These are phyloP conservation scores for Chrysoporthe deuterocubensis DNA, from an alignment of 2,329 filamentous ascomycete species.

Conservation along the genomic window DNA sequence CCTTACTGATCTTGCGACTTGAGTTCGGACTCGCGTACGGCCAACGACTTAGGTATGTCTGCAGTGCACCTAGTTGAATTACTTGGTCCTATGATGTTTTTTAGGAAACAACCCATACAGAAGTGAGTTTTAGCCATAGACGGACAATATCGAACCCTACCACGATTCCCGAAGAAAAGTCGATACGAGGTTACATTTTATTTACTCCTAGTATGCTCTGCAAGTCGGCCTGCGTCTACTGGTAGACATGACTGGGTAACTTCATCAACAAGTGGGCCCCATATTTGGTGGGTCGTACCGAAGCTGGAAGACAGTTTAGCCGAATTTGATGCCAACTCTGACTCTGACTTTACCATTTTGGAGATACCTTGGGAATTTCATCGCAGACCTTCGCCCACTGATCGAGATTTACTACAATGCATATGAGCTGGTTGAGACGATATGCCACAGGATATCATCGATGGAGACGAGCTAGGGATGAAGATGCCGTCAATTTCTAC, in stretches of 20 bases:
- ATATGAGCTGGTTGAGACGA: slow-evolving; percentile 17
- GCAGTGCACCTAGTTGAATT: no score
- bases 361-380: no score
- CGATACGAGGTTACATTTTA: background rate
- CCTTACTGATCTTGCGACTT: no score
- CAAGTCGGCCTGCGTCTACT: no score
- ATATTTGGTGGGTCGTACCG: background rate
- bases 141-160: no score
- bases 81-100: no score
- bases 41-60: no score
- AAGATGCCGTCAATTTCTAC: slow-evolving; percentile 12
- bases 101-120: no score
- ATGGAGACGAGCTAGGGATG: slow-evolving; percentile 17
- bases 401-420: background rate
- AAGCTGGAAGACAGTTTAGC: background rate
- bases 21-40: no score
- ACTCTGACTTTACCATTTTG: background rate
- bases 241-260: background rate
- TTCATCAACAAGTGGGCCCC: background rate
- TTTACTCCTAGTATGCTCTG: no score
- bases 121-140: no score
- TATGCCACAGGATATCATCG: slow-evolving; percentile 23
- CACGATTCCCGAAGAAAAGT: background rate
- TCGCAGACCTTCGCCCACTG: background rate
- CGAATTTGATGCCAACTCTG: background rate